Percentiles rank a stretch among this genome's conserved stretches.
Conservation (phyloP, 352 stramenopile genomes). For the Phytophthora boehmeriae region DNA sequence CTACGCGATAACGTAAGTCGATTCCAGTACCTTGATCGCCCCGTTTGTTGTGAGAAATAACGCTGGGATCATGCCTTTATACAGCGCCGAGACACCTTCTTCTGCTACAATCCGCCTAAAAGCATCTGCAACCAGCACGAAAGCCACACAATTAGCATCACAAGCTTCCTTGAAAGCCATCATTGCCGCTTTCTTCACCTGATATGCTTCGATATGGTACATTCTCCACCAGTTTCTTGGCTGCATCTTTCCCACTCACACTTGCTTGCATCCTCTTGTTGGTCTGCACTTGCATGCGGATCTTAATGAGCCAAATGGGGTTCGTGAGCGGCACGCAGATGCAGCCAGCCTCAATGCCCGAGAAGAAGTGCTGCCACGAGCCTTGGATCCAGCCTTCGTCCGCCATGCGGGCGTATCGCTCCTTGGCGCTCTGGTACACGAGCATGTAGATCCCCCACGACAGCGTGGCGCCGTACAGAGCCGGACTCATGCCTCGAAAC, state of each 20-base stretch:
- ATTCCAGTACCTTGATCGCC: slow-evolving; percentile 87
- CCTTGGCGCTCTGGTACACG: slow-evolving; percentile 97
- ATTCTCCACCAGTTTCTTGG: slow-evolving; percentile 57
- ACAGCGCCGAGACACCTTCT: slow-evolving; percentile 94
- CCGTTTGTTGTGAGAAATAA: slow-evolving; percentile 97
- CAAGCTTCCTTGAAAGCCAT: not conserved
- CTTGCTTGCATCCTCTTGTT: slow-evolving; percentile 52
- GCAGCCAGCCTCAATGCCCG: slow-evolving; percentile 74
- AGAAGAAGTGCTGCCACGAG: slow-evolving; percentile 86
- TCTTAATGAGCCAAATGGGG: slow-evolving; percentile 99
- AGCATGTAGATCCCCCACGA: slow-evolving; percentile 99
- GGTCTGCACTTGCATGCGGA: slow-evolving; percentile 93
- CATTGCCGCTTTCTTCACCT: slow-evolving; percentile 29
- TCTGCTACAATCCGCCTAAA: slow-evolving; percentile 93
- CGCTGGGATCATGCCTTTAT: slow-evolving; percentile 95
- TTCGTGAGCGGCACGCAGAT: slow-evolving; percentile 98
- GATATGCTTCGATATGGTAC: slow-evolving; percentile 71
- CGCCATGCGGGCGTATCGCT: slow-evolving; percentile 72
- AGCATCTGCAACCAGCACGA: slow-evolving; percentile 72
- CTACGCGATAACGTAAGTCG: not conserved
- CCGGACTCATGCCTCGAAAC: slow-evolving; percentile 95
- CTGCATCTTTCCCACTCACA: slow-evolving; percentile 55
- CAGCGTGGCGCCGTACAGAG: slow-evolving; percentile 94
- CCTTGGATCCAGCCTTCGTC: slow-evolving; percentile 74
- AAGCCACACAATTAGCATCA: slow-evolving; percentile 1